These are phyloP conservation scores for Fusarium nodosum DNA, from an alignment of 2,329 filamentous ascomycete species.

Conservation along the genomic window DNA sequence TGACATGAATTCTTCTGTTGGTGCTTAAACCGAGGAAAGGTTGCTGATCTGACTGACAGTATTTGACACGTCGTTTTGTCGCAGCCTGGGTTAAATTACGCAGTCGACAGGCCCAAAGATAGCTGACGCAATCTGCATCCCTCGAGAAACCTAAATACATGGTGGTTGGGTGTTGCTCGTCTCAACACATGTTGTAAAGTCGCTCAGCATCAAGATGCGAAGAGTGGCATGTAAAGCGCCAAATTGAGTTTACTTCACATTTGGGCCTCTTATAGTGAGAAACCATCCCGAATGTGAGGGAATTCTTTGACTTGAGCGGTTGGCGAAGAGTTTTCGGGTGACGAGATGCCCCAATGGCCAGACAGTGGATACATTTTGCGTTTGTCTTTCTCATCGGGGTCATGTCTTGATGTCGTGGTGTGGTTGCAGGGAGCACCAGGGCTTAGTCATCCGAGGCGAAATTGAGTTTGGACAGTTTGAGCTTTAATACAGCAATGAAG, in stretches of 20 bases:
- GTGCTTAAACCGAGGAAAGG: neutral
- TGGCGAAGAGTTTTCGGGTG: constrained; percentile 37
- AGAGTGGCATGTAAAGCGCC: constrained; percentile 5
- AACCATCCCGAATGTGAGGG: constrained; percentile 18
- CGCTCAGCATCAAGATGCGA: constrained; percentile 6
- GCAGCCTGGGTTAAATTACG: constrained; percentile 26
- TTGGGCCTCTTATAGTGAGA: neutral
- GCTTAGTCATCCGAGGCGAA: constrained; percentile 44
- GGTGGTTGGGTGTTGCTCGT: constrained; percentile 13
- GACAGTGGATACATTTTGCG: constrained; percentile 47
- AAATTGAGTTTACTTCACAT: constrained; percentile 2
- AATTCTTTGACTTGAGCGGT: constrained; percentile 27
- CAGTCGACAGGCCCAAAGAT: constrained; percentile 13
- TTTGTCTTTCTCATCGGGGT: constrained; percentile 44
- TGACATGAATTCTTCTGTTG: neutral
- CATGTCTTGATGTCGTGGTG: constrained; percentile 47
- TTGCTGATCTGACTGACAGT: constrained; percentile 3
- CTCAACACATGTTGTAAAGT: constrained; percentile 3
- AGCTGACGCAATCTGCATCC: constrained; percentile 31
- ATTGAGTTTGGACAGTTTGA: neutral
- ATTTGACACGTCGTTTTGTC: constrained; percentile 22
- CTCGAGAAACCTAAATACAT: constrained; percentile 27
- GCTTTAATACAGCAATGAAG: neutral
- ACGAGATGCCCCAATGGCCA: constrained; percentile 47
- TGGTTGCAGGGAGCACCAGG: constrained; percentile 38